Conservation (phyloP, 2,329 filamentous ascomycete species). For the Aspergillus calidoustus region DNA sequence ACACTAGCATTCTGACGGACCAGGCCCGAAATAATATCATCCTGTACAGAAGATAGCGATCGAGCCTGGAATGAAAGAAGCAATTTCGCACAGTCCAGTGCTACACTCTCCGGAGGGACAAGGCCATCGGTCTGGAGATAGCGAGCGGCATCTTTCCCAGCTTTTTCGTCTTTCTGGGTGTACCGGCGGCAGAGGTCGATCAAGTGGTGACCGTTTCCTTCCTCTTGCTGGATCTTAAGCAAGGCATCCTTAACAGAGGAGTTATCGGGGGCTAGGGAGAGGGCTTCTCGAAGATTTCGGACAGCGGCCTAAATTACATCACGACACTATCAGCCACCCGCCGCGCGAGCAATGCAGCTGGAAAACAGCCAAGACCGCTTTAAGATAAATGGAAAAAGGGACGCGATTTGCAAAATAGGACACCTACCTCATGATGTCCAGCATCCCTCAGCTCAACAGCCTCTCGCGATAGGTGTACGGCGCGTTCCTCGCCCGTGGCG, state of each 20-base stretch:
- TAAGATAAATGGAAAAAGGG: background rate
- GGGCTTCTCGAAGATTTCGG: constrained; percentile 54
- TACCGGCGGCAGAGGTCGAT: constrained; percentile 51
- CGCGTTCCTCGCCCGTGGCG: constrained; percentile 50
- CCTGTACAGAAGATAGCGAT: constrained; percentile 46
- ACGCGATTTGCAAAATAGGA: background rate
- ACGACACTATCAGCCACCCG: constrained; percentile 17
- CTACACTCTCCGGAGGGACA: constrained; percentile 47
- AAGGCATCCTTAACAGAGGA: constrained; percentile 51
- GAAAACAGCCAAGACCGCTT: constrained; percentile 6
- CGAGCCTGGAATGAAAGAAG: constrained; percentile 43
- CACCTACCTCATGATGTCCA: constrained; percentile 51
- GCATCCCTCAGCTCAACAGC: constrained; percentile 52
- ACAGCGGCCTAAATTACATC: constrained; percentile 47
- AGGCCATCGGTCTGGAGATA: constrained; percentile 51
- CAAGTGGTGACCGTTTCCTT: constrained; percentile 48
- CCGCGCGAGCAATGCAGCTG: constrained; percentile 4
- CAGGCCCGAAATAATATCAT: constrained; percentile 53
- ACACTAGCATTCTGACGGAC: constrained; percentile 49
- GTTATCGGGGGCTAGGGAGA: constrained; percentile 51
- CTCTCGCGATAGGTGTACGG: constrained; percentile 51
- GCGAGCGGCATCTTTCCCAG: constrained; percentile 49
- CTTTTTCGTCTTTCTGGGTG: constrained; percentile 45
- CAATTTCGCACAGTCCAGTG: constrained; percentile 49
- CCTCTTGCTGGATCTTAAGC: constrained; percentile 49